These are phyloP conservation scores for Penicillium crustosum DNA, from an alignment of 2,329 filamentous ascomycete genomes.

Conservation along the genomic window DNA sequence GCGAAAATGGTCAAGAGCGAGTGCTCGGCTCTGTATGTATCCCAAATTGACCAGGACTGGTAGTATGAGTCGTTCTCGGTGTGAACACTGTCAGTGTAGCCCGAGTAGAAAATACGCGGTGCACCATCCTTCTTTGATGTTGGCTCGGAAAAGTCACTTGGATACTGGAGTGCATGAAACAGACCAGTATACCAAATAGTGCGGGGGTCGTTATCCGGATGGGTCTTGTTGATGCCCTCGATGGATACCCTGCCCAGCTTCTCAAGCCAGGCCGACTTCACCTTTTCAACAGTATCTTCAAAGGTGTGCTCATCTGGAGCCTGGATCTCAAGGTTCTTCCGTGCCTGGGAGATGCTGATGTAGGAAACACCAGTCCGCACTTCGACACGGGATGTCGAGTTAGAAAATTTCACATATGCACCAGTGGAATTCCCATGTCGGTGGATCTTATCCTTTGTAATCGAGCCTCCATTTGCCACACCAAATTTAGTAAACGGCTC, in stretches of 20 bases:
- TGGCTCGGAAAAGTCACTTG: slow-evolving; percentile 51
- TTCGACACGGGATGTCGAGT: slow-evolving; percentile 36
- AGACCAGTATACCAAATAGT: slow-evolving; percentile 50
- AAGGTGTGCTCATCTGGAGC: slow-evolving; percentile 40
- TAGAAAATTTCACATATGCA: slow-evolving; percentile 45
- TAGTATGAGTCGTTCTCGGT: slow-evolving; percentile 48
- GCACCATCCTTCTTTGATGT: slow-evolving; percentile 18
- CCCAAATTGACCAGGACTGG: slow-evolving; percentile 54
- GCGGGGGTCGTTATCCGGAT: slow-evolving; percentile 44
- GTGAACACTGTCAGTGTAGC: slow-evolving; percentile 50
- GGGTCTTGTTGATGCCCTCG: slow-evolving; percentile 45
- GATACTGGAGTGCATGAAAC: slow-evolving; percentile 51
- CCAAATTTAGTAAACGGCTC: slow-evolving; percentile 44
- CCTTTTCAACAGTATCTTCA: slow-evolving; percentile 41
- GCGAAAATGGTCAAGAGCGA: slow-evolving; percentile 49
- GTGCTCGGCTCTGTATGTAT: slow-evolving; percentile 52
- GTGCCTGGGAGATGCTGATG: slow-evolving; percentile 49
- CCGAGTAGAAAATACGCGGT: slow-evolving; percentile 45
- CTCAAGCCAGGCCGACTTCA: slow-evolving; percentile 48
- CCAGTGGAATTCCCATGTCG: slow-evolving; percentile 41
- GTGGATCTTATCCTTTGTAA: slow-evolving; percentile 20
- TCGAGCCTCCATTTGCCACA: slow-evolving; percentile 31
- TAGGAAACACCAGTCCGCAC: slow-evolving; percentile 51
- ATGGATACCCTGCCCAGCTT: slow-evolving; percentile 48
- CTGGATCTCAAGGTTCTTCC: slow-evolving; percentile 48